phyloP scores from a whole-genome alignment of 768 basidiomycete species.

The Trametes elegans region DNA sequence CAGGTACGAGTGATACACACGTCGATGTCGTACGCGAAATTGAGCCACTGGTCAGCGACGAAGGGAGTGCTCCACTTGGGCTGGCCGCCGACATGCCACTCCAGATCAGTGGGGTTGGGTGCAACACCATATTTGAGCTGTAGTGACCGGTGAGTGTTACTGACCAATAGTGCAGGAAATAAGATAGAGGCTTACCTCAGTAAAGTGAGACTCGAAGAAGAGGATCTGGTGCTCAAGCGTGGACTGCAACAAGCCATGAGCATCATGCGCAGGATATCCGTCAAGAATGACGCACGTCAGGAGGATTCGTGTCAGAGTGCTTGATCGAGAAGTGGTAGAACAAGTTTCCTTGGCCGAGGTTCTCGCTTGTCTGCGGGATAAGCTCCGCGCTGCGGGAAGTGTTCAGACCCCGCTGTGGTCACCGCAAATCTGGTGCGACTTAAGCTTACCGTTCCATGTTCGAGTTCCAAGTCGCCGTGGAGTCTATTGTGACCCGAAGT shows the following conservation, averaged over 20 bases:
- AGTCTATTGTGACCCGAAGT: conserved; percentile 53
- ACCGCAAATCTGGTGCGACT: too few relatives aligned
- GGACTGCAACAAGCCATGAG: conserved; percentile 32
- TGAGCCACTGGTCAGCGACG: conserved; percentile 55
- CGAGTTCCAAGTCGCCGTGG: conserved; percentile 54
- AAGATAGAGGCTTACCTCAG: conserved; percentile 38
- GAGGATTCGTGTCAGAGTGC: conserved; percentile 46
- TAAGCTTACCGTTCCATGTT: conserved; percentile 39
- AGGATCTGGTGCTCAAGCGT: conserved; percentile 58
- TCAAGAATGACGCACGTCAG: conserved; percentile 37
- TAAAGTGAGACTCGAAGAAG: conserved; percentile 66
- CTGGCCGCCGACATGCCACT: conserved; percentile 49
- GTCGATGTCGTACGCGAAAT: conserved; percentile 66
- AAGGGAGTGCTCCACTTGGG: conserved; percentile 52
- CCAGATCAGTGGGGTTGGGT: conserved; percentile 46
- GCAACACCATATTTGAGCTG: conserved; percentile 58
- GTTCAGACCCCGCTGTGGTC: too few relatives aligned
- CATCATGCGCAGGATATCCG: not conserved
- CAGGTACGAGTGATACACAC: too few relatives aligned
- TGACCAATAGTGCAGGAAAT: too few relatives aligned
- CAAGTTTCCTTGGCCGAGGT: conserved; percentile 55
- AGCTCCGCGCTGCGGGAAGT: conserved; percentile 26
- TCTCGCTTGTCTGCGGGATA: conserved; percentile 44
- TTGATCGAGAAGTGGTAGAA: conserved; percentile 64
- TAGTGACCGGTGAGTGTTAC: not conserved